Conservation (phyloP, 2,329 filamentous ascomycete genomes). For the Venturia effusa region DNA sequence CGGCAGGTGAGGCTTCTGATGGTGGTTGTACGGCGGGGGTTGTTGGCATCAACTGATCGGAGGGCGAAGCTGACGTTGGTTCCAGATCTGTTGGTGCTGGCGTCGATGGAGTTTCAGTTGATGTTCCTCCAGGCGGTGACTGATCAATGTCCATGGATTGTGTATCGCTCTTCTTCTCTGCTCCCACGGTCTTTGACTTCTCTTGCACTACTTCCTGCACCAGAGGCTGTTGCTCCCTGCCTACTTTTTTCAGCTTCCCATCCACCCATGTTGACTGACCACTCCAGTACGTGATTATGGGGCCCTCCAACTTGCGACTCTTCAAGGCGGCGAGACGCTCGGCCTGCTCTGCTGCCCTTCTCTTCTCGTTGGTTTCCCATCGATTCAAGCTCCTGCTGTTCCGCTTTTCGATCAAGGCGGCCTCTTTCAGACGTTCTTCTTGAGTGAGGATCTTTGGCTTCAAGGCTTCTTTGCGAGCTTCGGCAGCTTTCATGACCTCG, state of each 20-base stretch:
- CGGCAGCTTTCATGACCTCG: conserved; percentile 50
- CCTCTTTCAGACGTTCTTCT: conserved; percentile 71
- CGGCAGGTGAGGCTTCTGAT: conserved; percentile 6
- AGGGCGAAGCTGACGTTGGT: not conserved
- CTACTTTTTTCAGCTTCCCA: conserved; percentile 61
- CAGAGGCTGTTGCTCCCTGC: conserved; percentile 32
- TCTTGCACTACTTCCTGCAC: conserved; percentile 21
- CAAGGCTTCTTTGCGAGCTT: conserved; percentile 54
- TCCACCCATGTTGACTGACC: conserved; percentile 76
- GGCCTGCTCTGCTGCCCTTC: conserved; percentile 71
- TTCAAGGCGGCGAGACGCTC: conserved; percentile 80
- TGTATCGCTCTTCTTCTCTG: not conserved
- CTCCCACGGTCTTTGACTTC: conserved; percentile 15
- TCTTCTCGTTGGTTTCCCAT: conserved; percentile 89
- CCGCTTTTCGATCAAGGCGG: conserved; percentile 68
- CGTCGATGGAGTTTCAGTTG: not conserved
- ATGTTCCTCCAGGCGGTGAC: not conserved
- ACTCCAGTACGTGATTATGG: conserved; percentile 87
- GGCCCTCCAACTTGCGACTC: conserved; percentile 74
- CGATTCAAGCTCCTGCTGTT: conserved; percentile 85
- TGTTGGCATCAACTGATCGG: not conserved
- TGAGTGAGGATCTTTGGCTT: conserved; percentile 80
- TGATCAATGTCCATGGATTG: not conserved
- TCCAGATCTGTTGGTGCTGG: not conserved
- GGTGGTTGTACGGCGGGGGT: conserved; percentile 1